phyloP scores from a whole-genome alignment of 2,329 filamentous ascomycete genomes.

The Claviceps monticola region DNA sequence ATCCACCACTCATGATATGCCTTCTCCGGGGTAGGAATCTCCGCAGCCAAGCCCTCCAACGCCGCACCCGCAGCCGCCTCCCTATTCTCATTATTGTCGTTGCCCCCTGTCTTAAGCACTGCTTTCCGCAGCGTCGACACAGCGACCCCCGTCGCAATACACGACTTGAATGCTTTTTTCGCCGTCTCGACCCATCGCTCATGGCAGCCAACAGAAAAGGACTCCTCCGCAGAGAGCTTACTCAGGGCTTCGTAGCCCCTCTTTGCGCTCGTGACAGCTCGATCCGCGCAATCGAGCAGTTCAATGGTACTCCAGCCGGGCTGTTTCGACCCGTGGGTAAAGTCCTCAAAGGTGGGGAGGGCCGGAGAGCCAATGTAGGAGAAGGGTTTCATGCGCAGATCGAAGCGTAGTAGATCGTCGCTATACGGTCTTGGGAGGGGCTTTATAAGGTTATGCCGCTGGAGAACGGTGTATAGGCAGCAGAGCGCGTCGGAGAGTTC shows the following conservation, averaged over 20 bases:
- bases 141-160: constrained; percentile 54
- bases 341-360: constrained; percentile 51
- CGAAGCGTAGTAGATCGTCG: constrained; percentile 55
- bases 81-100: constrained; percentile 4
- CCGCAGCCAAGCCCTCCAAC: constrained; percentile 27
- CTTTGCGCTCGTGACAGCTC: constrained; percentile 32
- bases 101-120: constrained; percentile 22
- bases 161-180: constrained; percentile 51
- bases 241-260: constrained; percentile 43
- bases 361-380: constrained; percentile 52
- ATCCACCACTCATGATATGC: constrained; percentile 53
- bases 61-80: constrained; percentile 6
- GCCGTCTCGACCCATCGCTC: constrained; percentile 47
- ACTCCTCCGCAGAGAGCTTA: constrained; percentile 35
- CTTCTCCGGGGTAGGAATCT: constrained; percentile 38
- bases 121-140: constrained; percentile 46
- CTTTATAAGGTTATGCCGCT: constrained; percentile 41
- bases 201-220: constrained; percentile 43
- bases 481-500: constrained; percentile 40
- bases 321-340: constrained; percentile 30
- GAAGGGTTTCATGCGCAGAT: constrained; percentile 80
- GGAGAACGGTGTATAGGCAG: constrained; percentile 52
- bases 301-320: constrained; percentile 22
- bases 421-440: constrained; percentile 48
- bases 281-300: constrained; percentile 32